Evolutionary conservation across 768 basidiomycete species (phyloP).

Genomic region (Mycena indigotica): DNA sequence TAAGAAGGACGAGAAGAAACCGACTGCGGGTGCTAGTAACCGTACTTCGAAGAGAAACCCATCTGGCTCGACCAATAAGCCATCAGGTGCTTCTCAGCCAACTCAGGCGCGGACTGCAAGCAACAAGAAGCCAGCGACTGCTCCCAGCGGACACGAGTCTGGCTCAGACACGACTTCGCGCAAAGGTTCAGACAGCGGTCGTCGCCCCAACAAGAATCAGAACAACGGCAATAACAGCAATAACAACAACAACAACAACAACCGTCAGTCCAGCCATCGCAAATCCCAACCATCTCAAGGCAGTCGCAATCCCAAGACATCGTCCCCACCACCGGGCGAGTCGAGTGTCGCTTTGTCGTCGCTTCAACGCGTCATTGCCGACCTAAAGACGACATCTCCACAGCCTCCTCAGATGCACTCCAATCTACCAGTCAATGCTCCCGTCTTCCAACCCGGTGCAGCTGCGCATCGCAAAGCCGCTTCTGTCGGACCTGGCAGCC

Average conservation of each 20-base stretch:
- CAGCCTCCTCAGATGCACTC: slow-evolving; percentile 52
- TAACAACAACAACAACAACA: slow-evolving; percentile 46
- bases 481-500: slow-evolving; percentile 61
- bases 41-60: slow-evolving; percentile 62
- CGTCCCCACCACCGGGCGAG: slow-evolving; percentile 51
- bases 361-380: slow-evolving; percentile 91
- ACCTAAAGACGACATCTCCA: slow-evolving; percentile 82
- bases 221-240: slow-evolving; percentile 48
- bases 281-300: slow-evolving; percentile 61
- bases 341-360: slow-evolving; percentile 82
- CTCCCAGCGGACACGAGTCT: slow-evolving; percentile 50
- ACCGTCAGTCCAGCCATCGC: slow-evolving; percentile 50
- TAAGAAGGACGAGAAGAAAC: slow-evolving; percentile 79
- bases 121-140: slow-evolving; percentile 62
- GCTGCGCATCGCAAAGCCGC: slow-evolving; percentile 76
- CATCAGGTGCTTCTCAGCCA: slow-evolving; percentile 54
- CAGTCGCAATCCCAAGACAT: slow-evolving; percentile 49
- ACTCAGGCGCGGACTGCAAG: slow-evolving; percentile 50
- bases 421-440: slow-evolving; percentile 65
- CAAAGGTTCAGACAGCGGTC: slow-evolving; percentile 58
- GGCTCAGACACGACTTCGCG: slow-evolving; percentile 71
- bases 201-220: slow-evolving; percentile 59
- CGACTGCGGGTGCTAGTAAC: slow-evolving; percentile 47
- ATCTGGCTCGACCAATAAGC: slow-evolving; percentile 52
- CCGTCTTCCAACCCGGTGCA: slow-evolving; percentile 74